Conservation (phyloP, 1,284 basidiomycete genomes). For the Schizophyllum amplum region DNA sequence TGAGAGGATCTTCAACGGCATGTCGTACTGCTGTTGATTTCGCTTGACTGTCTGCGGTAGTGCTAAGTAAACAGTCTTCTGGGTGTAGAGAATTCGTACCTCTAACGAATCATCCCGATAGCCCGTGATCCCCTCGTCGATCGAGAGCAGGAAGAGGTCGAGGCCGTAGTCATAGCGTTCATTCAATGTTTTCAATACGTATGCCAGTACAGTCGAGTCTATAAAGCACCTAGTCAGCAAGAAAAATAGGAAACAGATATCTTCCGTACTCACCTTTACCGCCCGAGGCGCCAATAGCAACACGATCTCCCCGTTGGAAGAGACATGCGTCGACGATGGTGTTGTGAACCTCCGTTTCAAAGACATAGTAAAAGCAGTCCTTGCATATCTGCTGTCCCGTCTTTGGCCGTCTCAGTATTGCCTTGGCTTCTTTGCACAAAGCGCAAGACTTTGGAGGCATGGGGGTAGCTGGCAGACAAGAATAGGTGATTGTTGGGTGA, state of each 20-base stretch:
- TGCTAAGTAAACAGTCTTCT: slow-evolving; percentile 4
- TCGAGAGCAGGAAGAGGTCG: slow-evolving; percentile 88
- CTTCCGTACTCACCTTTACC: slow-evolving; percentile 73
- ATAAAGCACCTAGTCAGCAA: slow-evolving; percentile 5
- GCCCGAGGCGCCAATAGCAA: slow-evolving; percentile 96
- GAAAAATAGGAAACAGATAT: slow-evolving; percentile 7
- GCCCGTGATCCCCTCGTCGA: slow-evolving; percentile 98
- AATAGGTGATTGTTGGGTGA: neutral
- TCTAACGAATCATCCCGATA: slow-evolving; percentile 97
- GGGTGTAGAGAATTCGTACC: slow-evolving; percentile 38
- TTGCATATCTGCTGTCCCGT: slow-evolving; percentile 96
- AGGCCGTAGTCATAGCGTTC: slow-evolving; percentile 91
- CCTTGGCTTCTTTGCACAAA: slow-evolving; percentile 69
- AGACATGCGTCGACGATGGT: slow-evolving; percentile 79
- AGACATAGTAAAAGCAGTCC: slow-evolving; percentile 93
- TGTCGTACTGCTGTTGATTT: slow-evolving; percentile 91
- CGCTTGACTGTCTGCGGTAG: slow-evolving; percentile 84
- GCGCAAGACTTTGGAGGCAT: slow-evolving; percentile 70
- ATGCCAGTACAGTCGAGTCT: slow-evolving; percentile 98
- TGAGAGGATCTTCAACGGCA: slow-evolving; percentile 93
- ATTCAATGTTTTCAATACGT: slow-evolving; percentile 95
- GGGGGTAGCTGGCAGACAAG: neutral
- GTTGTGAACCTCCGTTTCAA: slow-evolving; percentile 97
- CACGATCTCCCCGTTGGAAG: slow-evolving; percentile 87
- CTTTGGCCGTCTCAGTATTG: slow-evolving; percentile 92